Conservation (phyloP, 345 rosid species). For the Corchorus olitorius region DNA sequence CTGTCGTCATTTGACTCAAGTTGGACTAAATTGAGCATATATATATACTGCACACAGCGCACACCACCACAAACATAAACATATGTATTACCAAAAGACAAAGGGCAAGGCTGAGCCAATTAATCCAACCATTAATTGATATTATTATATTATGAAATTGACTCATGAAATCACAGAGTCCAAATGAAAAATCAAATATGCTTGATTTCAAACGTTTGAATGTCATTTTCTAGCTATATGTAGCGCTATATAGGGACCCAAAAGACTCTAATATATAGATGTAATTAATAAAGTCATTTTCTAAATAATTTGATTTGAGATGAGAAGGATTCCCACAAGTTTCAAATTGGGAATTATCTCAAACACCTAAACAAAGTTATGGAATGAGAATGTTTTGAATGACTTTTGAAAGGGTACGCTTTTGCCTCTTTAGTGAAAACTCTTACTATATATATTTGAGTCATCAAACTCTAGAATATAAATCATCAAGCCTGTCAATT, state of each 20-base stretch:
- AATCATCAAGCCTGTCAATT: conserved; percentile 2
- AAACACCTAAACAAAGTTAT: conserved; percentile 18
- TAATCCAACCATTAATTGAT: not conserved
- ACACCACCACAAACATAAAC: not conserved
- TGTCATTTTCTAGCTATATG: conserved; percentile 5
- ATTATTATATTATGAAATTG: not conserved
- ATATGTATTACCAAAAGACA: not conserved
- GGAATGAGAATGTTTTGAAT: conserved; percentile 19
- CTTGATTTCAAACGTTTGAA: not conserved
- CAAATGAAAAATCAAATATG: not conserved
- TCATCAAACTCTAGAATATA: not conserved
- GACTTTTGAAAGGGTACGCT: not conserved
- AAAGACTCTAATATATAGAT: not conserved
- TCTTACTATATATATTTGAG: no score
- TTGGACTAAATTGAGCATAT: not conserved
- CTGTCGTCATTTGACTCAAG: not conserved
- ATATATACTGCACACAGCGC: not conserved
- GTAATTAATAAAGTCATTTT: conserved; percentile 10
- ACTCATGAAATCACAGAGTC: not conserved
- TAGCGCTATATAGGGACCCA: not conserved
- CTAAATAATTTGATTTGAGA: not conserved
- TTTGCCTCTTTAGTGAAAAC: no score
- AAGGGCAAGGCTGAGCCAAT: not conserved
- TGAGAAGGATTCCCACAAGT: conserved; percentile 11
- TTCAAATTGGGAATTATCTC: conserved; percentile 11